Percentiles rank a stretch among this genome's conserved stretches.
Evolutionary conservation across 208 protist species (phyloP).

Genomic region (Crithidia expoeki): DNA sequence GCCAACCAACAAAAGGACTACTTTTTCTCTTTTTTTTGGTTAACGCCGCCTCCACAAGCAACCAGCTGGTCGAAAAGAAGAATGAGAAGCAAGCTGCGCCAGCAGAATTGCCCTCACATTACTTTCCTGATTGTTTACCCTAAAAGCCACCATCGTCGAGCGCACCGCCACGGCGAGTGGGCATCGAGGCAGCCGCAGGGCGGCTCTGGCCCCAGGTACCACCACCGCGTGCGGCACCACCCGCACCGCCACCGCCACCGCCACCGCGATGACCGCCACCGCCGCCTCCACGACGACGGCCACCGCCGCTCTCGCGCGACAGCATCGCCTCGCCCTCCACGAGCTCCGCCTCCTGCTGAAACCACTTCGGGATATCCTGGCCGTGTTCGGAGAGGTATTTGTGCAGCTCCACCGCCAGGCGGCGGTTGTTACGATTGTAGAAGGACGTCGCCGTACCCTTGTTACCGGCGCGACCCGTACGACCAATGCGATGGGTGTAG

Average conservation of each 20-base stretch:
- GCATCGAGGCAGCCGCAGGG: slow-evolving; percentile 15
- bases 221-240: slow-evolving; percentile 23
- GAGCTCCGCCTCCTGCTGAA: slow-evolving; percentile 76
- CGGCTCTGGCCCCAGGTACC: slow-evolving; percentile 30
- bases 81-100: neutral
- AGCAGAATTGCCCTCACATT: neutral
- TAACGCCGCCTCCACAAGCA: no score
- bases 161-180: slow-evolving; percentile 23
- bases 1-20: no score
- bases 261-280: slow-evolving; percentile 32
- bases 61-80: no score
- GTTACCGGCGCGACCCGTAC: slow-evolving; percentile 98
- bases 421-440: slow-evolving; percentile 79
- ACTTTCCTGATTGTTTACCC: neutral
- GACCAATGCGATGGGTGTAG: slow-evolving; percentile 99
- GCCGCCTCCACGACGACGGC: slow-evolving; percentile 42
- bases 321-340: slow-evolving; percentile 80
- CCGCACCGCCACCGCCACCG: slow-evolving; percentile 35
- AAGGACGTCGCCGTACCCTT: slow-evolving; percentile 95
- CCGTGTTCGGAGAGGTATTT: slow-evolving; percentile 88
- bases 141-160: slow-evolving; percentile 85
- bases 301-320: slow-evolving; percentile 40
- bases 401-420: slow-evolving; percentile 71
- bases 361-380: slow-evolving; percentile 84
- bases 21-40: no score